These are phyloP conservation scores for Yarrowia sp. DNA, from an alignment of 805 yeast species.

Conservation along the genomic window DNA sequence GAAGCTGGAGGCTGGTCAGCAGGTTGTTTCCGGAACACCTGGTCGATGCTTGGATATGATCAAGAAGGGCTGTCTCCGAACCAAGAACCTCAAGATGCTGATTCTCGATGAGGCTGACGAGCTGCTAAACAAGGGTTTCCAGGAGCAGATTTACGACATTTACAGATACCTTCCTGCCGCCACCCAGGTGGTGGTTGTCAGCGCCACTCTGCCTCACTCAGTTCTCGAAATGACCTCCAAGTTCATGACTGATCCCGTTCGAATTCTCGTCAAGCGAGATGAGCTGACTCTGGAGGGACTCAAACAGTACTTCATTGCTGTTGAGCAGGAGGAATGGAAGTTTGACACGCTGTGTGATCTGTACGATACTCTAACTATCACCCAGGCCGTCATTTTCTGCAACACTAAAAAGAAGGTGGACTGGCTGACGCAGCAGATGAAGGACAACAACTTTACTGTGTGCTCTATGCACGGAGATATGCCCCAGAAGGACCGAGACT, in stretches of 20 bases:
- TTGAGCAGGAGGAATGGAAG: conserved; percentile 91
- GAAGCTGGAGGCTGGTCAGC: conserved; percentile 80
- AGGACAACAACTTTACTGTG: conserved; percentile 80
- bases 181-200: conserved; percentile 90
- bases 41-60: conserved; percentile 97
- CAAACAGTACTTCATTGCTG: conserved; percentile 86
- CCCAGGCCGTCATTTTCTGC: conserved; percentile 97
- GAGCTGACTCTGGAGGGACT: conserved; percentile 95
- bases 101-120: conserved; percentile 98
- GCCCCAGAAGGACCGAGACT: conserved; percentile 90
- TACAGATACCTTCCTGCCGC: conserved; percentile 82
- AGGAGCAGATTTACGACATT: conserved; percentile 92
- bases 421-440: conserved; percentile 71
- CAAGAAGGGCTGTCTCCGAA: conserved; percentile 77
- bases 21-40: conserved; percentile 96
- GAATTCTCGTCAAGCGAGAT: conserved; percentile 91
- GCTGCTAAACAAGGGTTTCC: conserved; percentile 87
- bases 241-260: conserved; percentile 92
- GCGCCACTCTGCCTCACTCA: conserved; percentile 92
- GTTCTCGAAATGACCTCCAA: conserved; percentile 86
- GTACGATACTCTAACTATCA: conserved; percentile 90
- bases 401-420: conserved; percentile 94
- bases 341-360: conserved; percentile 91
- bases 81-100: conserved; percentile 86
- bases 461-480: conserved; percentile 95